Evolutionary conservation across 441 rosid species (phyloP).

Genomic region (Mallotus japonicus): DNA sequence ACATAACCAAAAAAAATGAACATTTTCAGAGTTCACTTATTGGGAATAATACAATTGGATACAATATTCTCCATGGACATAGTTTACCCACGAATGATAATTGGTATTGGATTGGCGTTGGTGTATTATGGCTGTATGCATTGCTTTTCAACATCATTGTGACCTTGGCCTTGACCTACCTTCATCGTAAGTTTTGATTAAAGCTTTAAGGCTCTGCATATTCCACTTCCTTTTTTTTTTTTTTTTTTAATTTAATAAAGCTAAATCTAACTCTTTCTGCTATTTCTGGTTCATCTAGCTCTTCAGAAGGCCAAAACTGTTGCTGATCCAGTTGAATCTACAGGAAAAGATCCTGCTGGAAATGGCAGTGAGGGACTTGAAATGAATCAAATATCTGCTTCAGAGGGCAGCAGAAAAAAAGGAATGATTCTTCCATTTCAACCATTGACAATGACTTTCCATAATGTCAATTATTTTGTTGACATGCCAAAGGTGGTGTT

Average conservation of each 20-base stretch:
- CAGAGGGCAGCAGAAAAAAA: slow-evolving; percentile 39
- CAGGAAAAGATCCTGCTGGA: slow-evolving; percentile 31
- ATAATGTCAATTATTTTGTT: slow-evolving; percentile 85
- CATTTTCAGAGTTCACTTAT: slow-evolving; percentile 50
- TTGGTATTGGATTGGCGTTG: slow-evolving; percentile 94
- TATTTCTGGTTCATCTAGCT: slow-evolving; percentile 46
- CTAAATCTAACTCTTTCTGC: background rate
- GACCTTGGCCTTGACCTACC: slow-evolving; percentile 69
- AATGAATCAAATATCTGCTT: slow-evolving; percentile 21
- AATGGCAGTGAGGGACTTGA: slow-evolving; percentile 16
- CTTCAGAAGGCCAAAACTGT: slow-evolving; percentile 48
- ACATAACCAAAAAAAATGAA: slow-evolving; percentile 5
- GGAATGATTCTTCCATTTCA: slow-evolving; percentile 97
- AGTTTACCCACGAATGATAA: slow-evolving; percentile 46
- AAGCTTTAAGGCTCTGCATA: background rate
- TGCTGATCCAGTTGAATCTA: slow-evolving; percentile 34
- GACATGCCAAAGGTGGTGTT: slow-evolving; percentile 88
- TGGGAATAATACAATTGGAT: slow-evolving; percentile 54
- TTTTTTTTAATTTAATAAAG: background rate
- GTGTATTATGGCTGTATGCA: slow-evolving; percentile 54
- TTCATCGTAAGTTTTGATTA: slow-evolving; percentile 58
- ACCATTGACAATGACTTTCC: slow-evolving; percentile 88
- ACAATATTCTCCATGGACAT: slow-evolving; percentile 49
- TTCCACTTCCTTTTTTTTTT: background rate
- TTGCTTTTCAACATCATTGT: slow-evolving; percentile 65